Base-by-base conservation (phyloP, 805 yeast species). In the Kodamaea kakaduensis region DNA sequence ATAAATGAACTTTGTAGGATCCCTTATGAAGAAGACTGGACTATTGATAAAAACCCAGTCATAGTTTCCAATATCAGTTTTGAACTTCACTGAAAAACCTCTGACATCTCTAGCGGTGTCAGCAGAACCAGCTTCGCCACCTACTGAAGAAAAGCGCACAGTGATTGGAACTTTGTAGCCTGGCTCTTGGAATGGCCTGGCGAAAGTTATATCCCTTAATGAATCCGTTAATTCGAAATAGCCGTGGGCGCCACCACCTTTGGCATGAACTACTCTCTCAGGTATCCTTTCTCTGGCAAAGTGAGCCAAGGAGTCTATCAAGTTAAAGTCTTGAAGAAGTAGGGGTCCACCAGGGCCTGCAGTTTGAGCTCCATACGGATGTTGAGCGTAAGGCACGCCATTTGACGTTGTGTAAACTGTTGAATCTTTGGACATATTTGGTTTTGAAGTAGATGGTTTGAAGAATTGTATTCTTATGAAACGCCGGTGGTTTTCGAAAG, bases 201-300 rank as follows among this genome's bases (percentile, higher is more conserved):
- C 78, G 56, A 84, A 90, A 6, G 85, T 65, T 52, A 85, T 78
- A 50, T 85, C 94, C 48, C 38, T 25, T 28, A 42, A 37, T 16
- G 46, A 42, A 13, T 86, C 90, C 9, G 95, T 86, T 34, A 82
- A 89, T 60, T 84, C 94, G 56, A 87, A 87, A 46, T 71, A 74
- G 47, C 95, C 95, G 56, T 71, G 84, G 8, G 95, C 95, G 54
- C 96, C 96, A 9, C 89, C 83, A 48, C 95, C 96, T 58, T 86
- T 86, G 36, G 96, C 96, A 55, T 86, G 96, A 22, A 87, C 95
- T 38, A 86, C 95, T 63, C 96, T 73, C 66, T 87, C 95, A 8
- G 95, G 95, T 45, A 86, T 82, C 61, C 95, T 71, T 63, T 86
- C 96, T 48, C 95, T 73, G 64, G 84, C 94, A 51, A 86, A 86